Evolutionary conservation across 2,329 filamentous ascomycete species (phyloP), one percentile per base, ranked within the genome.

Genomic region (Phaeosphaeriaceae sp.): DNA sequence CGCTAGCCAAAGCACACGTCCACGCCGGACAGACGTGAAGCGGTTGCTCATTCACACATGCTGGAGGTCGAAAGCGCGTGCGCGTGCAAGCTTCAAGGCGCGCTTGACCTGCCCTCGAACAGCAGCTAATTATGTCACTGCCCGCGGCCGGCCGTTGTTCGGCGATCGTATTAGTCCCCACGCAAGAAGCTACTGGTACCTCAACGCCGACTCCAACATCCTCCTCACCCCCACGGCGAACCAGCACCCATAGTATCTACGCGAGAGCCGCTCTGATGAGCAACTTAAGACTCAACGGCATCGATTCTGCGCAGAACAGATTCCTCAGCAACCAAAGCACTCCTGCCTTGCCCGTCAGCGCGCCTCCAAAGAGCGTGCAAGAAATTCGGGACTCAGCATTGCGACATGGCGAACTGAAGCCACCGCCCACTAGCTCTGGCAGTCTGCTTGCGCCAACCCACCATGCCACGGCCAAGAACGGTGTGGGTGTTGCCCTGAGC

Each of bases 401-500:
- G 6, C 66, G 69, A 42, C 62, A 74, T 61, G 66, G 63, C 51
- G 69, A 76, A 22, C 62, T 76, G 53, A 78, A 72, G 61, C 71
- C 72, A 10, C 68, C 63, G 46, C 70, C 74, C 19, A 54, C 57
- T 27, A 61, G 61, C 2, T 52, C 49, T 46, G 56, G 51, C 45
- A 61, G 56, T 33, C 46, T 60, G 21, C 62, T 62, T 48, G 60
- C 62, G 49, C 60, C 62, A 36, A 64, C 62, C 49, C 57, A 45
- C n/a, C 65, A 59, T 41, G 50, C 60, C 6, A 60, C 67, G 11
- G 54, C 58, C 40, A 74, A 72, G 48, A 66, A 81, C 71, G 82
- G 82, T 68, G 80, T 85, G 67, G 84, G 85, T 58, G 74, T 71
- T 52, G 84, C 86, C 36, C 71, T 88, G 74, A 86, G 83, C 66